Base-by-base conservation (phyloP, 352 stramenopile species). In the Pythium coloratum region DNA sequence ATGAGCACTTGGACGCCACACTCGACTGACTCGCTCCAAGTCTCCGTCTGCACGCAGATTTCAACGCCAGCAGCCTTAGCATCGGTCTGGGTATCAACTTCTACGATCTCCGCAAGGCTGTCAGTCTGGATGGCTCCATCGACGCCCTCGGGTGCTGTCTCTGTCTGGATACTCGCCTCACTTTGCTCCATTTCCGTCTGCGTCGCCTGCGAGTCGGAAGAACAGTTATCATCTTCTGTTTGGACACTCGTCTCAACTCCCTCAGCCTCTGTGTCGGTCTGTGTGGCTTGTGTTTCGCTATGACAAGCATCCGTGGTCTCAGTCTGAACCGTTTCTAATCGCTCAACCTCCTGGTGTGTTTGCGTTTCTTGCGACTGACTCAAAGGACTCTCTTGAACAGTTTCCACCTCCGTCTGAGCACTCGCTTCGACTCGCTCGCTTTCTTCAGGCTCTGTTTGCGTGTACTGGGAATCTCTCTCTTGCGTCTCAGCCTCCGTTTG, bases 1-100 rank as follows among this genome's bases (percentile, higher is more conserved):
- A 38, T n/a, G 16, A 40, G 38, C 7, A 36, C 56, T 32, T 62
- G 58, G 1, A 64, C 58, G 7, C 20, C 58, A 30, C 58, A 64
- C 44, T 64, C 56, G 24, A 54, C 30, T 13, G 8, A 16, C 56
- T 55, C 56, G 12, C n/a, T 49, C 13, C 40, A 40, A 28, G 9
- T 36, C 28, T 38, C 44, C 5, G 56, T 54, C 26, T 62, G 38
- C 28, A 16, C 56, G 16, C 32, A 9, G 13, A 7, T 40, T 28
- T 57, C 38, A 16, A 49, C 20, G 1, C n/a, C 1, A 6, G 46
- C 54, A 2, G 33, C 26, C 14, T 5, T 16, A 12, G 40, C 40
- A n/a, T 63, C 24, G 24, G 30, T 50, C 38, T 63, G 57, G 8
- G 28, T 20, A 28, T 50, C 46, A 34, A 28, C n/a, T 16, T 50